A percentile compares a stretch with the other conserved stretches of the same genome.
phyloP scores from a whole-genome alignment of 2,329 filamentous ascomycete genomes.

The Paecilomyces formosus region DNA sequence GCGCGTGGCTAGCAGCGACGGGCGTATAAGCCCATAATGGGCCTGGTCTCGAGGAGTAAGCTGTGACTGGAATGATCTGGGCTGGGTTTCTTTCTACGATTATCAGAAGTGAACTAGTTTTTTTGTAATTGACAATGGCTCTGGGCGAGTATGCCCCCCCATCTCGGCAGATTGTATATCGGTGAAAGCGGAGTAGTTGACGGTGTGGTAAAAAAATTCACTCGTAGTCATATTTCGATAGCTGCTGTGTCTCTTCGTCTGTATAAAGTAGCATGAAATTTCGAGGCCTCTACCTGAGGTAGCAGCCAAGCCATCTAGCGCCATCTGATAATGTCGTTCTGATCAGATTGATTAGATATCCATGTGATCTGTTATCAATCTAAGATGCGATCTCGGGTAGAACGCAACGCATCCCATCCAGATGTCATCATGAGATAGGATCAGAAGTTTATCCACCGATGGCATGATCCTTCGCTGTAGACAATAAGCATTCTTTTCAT shows the following conservation, averaged over 20 bases:
- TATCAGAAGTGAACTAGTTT: background rate
- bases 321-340: background rate
- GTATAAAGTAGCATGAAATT: background rate
- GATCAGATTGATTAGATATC: background rate
- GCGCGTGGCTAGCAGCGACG: background rate
- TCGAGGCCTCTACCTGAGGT: background rate
- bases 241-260: background rate
- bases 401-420: background rate
- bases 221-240: background rate
- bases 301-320: background rate
- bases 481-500: too few species aligned
- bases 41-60: background rate
- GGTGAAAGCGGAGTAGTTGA: background rate
- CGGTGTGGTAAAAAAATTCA: background rate
- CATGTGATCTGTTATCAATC: background rate
- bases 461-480: background rate
- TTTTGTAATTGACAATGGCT: background rate
- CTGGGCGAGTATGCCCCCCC: background rate
- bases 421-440: background rate
- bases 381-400: background rate
- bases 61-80: background rate
- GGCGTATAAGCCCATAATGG: background rate
- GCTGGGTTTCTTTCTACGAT: background rate
- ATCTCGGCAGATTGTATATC: background rate
- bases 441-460: background rate